phyloP scores from a whole-genome alignment of 1,284 basidiomycete species.

The Moesziomyces sp. region DNA sequence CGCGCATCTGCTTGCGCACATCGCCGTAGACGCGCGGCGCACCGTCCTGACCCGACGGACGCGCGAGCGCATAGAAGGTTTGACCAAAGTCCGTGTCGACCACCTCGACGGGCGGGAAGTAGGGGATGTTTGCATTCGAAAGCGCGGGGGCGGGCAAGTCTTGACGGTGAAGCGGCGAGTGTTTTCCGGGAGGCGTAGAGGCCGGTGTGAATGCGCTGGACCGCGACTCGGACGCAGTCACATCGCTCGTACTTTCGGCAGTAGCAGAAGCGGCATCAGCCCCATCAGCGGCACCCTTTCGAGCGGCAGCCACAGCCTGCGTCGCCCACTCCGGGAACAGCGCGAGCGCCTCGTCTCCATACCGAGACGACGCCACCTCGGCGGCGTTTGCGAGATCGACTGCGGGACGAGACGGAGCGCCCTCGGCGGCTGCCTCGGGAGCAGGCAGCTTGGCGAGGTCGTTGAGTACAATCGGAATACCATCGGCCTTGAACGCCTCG shows the following conservation, averaged over 20 bases:
- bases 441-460: conserved; percentile 30
- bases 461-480: conserved; percentile 31
- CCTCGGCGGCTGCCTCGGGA: conserved; percentile 7
- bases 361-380: conserved; percentile 24
- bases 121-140: conserved; percentile 9
- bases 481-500: conserved; percentile 38
- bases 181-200: conserved; percentile 25
- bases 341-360: conserved; percentile 34
- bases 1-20: conserved; percentile 32
- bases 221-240: conserved; percentile 14
- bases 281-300: background rate
- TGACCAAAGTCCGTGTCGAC: conserved; percentile 57
- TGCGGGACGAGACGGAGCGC: conserved; percentile 1
- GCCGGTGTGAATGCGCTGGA: conserved; percentile 20
- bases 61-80: conserved; percentile 12
- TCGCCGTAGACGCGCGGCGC: conserved; percentile 34
- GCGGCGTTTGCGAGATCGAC: conserved; percentile 17
- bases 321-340: conserved; percentile 30
- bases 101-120: conserved; percentile 49
- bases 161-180: conserved; percentile 41
- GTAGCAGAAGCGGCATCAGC: background rate
- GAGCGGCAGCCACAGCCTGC: conserved; percentile 3
- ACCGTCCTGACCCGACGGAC: conserved; percentile 17
- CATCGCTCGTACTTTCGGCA: conserved; percentile 16
- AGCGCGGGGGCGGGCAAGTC: conserved; percentile 25